These are phyloP conservation scores for Silene vulgaris DNA, from an alignment of 179 eudicot genomes.

Conservation along the genomic window DNA sequence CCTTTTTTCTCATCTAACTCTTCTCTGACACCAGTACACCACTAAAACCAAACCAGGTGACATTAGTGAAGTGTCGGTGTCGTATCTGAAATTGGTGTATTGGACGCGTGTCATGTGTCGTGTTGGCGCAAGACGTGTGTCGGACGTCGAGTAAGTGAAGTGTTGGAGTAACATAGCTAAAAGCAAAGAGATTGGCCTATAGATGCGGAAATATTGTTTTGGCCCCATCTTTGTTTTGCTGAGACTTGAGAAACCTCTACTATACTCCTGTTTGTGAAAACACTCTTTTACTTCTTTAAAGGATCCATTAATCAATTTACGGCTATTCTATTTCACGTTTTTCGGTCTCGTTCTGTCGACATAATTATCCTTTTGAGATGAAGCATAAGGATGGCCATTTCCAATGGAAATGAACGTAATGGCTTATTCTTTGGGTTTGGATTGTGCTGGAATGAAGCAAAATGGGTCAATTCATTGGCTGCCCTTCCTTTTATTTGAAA, in stretches of 20 bases:
- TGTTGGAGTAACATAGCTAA: too few species aligned
- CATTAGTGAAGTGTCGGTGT: too few species aligned
- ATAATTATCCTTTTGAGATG: not conserved
- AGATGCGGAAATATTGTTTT: not conserved
- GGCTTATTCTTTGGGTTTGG: not conserved
- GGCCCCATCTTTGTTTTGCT: not conserved
- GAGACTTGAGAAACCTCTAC: not conserved
- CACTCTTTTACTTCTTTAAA: not conserved
- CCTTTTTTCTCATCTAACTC: too few species aligned
- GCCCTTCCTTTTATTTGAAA: not conserved
- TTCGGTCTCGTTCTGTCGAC: not conserved
- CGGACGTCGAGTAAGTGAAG: too few species aligned
- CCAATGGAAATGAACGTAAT: too few species aligned
- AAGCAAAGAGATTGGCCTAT: not conserved
- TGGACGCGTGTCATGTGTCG: too few species aligned
- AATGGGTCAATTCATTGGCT: not conserved
- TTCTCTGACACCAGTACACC: too few species aligned
- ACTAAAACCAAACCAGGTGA: too few species aligned
- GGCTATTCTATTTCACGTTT: not conserved
- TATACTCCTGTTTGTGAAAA: not conserved
- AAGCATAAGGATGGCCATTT: not conserved
- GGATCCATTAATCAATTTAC: not conserved
- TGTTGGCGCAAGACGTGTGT: too few species aligned
- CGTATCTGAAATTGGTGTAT: too few species aligned
- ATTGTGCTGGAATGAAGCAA: not conserved